phyloP scores from a whole-genome alignment of 2,329 filamentous ascomycete genomes.

The Fusarium sp. region DNA sequence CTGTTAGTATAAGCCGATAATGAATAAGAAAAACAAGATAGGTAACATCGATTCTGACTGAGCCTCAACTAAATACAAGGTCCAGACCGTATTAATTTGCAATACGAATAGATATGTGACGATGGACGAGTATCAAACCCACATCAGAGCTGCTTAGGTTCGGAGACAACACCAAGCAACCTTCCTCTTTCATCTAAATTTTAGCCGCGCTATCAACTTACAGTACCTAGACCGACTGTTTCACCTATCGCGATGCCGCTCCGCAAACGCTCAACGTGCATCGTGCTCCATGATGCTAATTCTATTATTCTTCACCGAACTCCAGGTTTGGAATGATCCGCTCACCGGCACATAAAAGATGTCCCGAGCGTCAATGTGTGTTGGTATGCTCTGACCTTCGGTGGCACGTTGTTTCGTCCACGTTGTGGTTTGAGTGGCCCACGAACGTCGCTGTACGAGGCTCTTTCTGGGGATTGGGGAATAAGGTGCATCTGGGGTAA shows the following conservation, averaged over 20 bases:
- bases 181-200: conserved; percentile 22
- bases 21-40: not conserved
- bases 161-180: conserved; percentile 13
- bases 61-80: not conserved
- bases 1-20: not conserved
- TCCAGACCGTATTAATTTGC: not conserved
- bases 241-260: conserved; percentile 15
- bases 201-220: conserved; percentile 11
- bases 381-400: conserved; percentile 36
- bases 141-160: conserved; percentile 5
- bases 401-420: conserved; percentile 33
- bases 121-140: conserved; percentile 1
- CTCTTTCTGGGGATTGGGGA: conserved; percentile 25
- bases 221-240: conserved; percentile 25
- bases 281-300: conserved; percentile 19
- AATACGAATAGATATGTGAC: conserved; percentile 1
- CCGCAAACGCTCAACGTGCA: conserved; percentile 20
- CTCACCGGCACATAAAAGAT: conserved; percentile 24
- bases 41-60: not conserved
- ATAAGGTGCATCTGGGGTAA: conserved; percentile 44
- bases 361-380: not conserved
- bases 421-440: conserved; percentile 48
- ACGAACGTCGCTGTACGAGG: conserved; percentile 32
- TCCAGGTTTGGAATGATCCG: conserved; percentile 31
- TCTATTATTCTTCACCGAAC: conserved; percentile 30